phyloP scores from a whole-genome alignment of 2,329 filamentous ascomycete genomes.

The Nothopassalora personata region DNA sequence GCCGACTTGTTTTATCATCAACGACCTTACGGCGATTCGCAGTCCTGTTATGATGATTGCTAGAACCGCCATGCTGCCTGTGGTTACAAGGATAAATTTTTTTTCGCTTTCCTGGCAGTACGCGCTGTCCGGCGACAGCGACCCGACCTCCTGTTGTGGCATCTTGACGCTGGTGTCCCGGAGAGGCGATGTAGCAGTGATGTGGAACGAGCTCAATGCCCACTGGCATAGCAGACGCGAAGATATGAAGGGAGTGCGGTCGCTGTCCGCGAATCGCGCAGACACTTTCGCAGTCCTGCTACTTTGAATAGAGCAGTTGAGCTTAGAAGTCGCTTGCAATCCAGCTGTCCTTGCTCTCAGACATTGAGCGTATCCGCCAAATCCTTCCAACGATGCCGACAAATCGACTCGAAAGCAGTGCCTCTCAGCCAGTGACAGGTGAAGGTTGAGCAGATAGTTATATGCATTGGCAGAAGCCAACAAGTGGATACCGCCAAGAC shows the following conservation, averaged over 20 bases:
- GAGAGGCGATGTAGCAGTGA: neutral
- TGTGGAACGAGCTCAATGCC: neutral
- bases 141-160: conserved; percentile 1
- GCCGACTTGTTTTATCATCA: conserved; percentile 46
- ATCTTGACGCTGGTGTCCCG: neutral
- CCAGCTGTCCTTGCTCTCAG: neutral
- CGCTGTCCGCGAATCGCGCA: neutral
- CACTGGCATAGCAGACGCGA: neutral
- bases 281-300: neutral
- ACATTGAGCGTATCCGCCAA: neutral
- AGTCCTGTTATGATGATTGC: conserved; percentile 20
- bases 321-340: neutral
- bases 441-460: neutral
- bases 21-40: conserved; percentile 36
- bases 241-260: neutral
- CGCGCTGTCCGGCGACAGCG: conserved; percentile 12
- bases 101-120: conserved; percentile 25
- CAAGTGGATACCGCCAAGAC: too few relatives aligned
- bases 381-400: neutral
- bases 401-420: neutral
- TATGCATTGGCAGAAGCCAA: neutral
- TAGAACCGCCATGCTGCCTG: conserved; percentile 18
- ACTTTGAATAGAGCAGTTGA: neutral
- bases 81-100: conserved; percentile 23
- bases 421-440: neutral